A percentile compares a stretch with the other conserved stretches of the same genome.
phyloP scores from a whole-genome alignment of 768 basidiomycete genomes.

The Candolleomyces aberdarensis region DNA sequence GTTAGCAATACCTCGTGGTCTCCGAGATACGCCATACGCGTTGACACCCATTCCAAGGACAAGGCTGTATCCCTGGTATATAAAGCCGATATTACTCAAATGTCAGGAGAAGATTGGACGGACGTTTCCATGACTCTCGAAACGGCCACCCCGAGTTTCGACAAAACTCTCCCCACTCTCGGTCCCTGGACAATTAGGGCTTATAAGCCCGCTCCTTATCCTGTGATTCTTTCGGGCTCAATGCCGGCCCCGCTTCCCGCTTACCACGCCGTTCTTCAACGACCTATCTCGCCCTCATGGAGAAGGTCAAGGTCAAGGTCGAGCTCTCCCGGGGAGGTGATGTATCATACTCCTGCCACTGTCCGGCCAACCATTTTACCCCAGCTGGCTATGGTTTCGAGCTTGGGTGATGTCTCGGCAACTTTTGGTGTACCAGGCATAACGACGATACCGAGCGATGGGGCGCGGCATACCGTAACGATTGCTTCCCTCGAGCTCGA shows the following conservation, averaged over 20 bases:
- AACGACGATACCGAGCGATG: slow-evolving; percentile 30
- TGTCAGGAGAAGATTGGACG: not conserved
- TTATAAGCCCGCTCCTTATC: not conserved
- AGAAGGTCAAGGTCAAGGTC: too few species aligned
- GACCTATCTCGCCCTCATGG: too few species aligned
- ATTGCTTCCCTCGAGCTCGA: slow-evolving; percentile 27
- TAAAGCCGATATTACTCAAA: not conserved
- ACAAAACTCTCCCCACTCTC: not conserved
- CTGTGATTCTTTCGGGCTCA: too few species aligned
- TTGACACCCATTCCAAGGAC: slow-evolving; percentile 32
- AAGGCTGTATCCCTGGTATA: slow-evolving; percentile 11
- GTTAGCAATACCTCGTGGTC: slow-evolving; percentile 29
- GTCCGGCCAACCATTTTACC: too few species aligned
- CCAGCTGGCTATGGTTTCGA: too few species aligned
- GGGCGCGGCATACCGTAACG: slow-evolving; percentile 27
- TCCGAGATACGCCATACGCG: slow-evolving; percentile 37
- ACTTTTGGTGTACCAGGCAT: slow-evolving; percentile 31
- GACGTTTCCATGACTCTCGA: slow-evolving; percentile 25
- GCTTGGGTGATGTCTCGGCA: slow-evolving; percentile 22
- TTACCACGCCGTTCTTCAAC: too few species aligned
- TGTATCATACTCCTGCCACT: too few species aligned
- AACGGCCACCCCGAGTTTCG: slow-evolving; percentile 23
- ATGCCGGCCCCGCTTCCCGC: too few species aligned
- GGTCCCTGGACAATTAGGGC: not conserved
- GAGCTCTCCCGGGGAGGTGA: too few species aligned